phyloP scores from a whole-genome alignment of 1,284 basidiomycete genomes.

The Boletus smithii region DNA sequence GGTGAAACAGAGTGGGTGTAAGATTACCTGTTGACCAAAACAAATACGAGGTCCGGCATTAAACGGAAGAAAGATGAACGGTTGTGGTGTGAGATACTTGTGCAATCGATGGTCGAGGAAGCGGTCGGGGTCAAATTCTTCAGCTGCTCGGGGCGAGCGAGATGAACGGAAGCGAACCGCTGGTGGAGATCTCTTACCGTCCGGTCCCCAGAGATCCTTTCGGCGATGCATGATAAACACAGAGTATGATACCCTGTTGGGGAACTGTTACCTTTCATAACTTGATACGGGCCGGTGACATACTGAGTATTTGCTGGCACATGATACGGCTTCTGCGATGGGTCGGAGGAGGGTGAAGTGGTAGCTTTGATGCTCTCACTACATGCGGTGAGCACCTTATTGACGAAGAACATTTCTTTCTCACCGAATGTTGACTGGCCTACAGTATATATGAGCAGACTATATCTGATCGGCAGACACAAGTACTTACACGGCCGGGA shows the following conservation, averaged over 20 bases:
- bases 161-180: not conserved
- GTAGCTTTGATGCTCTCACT: conserved; percentile 44
- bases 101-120: conserved; percentile 31
- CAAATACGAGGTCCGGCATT: conserved; percentile 49
- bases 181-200: conserved; percentile 20
- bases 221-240: conserved; percentile 34
- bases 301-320: conserved; percentile 45
- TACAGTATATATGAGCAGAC: conserved; percentile 1
- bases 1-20: not conserved
- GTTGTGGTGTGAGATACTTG: conserved; percentile 29
- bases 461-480: not conserved
- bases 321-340: conserved; percentile 23
- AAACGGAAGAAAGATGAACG: conserved; percentile 47
- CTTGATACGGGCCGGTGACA: conserved; percentile 4
- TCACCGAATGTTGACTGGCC: conserved; percentile 31
- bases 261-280: not conserved
- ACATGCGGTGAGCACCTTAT: conserved; percentile 3
- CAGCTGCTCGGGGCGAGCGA: conserved; percentile 22
- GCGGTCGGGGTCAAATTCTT: conserved; percentile 44
- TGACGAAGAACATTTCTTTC: not conserved
- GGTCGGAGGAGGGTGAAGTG: conserved; percentile 34
- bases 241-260: conserved; percentile 28
- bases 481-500: conserved; percentile 50
- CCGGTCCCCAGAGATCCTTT: conserved; percentile 38
- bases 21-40: conserved; percentile 42